Evolutionary conservation across 805 yeast genomes (phyloP), one percentile per base, ranked within the genome.

Genomic region (Debaryomyces maramus): DNA sequence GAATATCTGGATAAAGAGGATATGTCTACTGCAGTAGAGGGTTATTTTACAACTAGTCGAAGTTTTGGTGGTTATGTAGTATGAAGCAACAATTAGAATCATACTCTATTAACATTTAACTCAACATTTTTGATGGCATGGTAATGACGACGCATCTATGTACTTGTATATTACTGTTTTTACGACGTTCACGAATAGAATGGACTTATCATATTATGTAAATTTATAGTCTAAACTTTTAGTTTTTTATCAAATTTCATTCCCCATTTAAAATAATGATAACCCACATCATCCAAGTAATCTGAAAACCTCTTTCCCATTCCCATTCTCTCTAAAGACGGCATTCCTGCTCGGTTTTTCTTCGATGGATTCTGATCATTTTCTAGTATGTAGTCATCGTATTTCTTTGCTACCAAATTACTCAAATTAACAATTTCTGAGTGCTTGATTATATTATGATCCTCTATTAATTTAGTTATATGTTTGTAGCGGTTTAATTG

Each of bases 51-150:
- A 8, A 45, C 46, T 5, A 56, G 51, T 31, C 58, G 53, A 39
- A 51, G 61, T 40, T 65, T 59, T 44, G 70, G 70, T 6, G 70
- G 70, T 3, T 63, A 64, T 39, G 61, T 60, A 6, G 65, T 62
- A 19, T 58, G 35, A 41, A 15, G 15, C 10, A n/a, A n/a, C n/a
- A n/a, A n/a, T n/a, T n/a, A n/a, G n/a, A n/a, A n/a, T n/a, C n/a
- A n/a, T n/a, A n/a, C n/a, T n/a, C n/a, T n/a, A n/a, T n/a, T n/a
- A n/a, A n/a, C n/a, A n/a, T n/a, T n/a, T n/a, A n/a, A n/a, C n/a
- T n/a, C n/a, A n/a, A n/a, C n/a, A n/a, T n/a, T n/a, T n/a, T n/a
- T n/a, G n/a, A n/a, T n/a, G n/a, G n/a, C n/a, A n/a, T n/a, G n/a
- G n/a, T n/a, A n/a, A n/a, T n/a, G n/a, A n/a, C n/a, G n/a, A n/a